Percentiles rank a stretch among this genome's conserved stretches.
Evolutionary conservation across 148 eudicot species (phyloP).

Genomic region (Oxyria digyna): DNA sequence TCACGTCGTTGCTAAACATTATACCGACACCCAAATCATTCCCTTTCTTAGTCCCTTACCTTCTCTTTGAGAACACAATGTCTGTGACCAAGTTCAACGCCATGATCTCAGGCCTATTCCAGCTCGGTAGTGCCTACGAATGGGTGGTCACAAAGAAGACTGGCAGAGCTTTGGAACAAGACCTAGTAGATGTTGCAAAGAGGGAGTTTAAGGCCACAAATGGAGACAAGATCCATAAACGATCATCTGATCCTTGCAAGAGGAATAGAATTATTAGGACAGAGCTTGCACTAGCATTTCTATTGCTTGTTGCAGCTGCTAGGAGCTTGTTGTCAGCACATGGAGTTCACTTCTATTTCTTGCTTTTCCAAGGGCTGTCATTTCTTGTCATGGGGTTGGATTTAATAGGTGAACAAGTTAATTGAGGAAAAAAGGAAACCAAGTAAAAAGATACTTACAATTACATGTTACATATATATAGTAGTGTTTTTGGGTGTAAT

Average conservation of each 20-base stretch:
- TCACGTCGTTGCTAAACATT: constrained; percentile 42
- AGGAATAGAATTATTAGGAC: constrained; percentile 37
- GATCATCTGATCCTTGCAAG: constrained; percentile 26
- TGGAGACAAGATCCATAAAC: constrained; percentile 16
- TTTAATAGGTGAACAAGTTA: constrained; percentile 53
- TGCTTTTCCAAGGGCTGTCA: constrained; percentile 53
- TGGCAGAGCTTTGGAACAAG: constrained; percentile 49
- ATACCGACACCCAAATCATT: constrained; percentile 45
- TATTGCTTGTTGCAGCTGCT: constrained; percentile 43
- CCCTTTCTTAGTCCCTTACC: constrained; percentile 54
- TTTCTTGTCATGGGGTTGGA: constrained; percentile 53
- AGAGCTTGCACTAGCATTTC: constrained; percentile 49
- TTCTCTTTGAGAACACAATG: too few species aligned
- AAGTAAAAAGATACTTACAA: too few species aligned
- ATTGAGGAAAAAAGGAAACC: constrained; percentile 13
- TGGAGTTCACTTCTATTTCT: constrained; percentile 55
- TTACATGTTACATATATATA: too few species aligned
- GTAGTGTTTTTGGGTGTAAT: too few species aligned
- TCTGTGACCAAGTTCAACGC: too few species aligned
- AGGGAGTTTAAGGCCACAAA: constrained; percentile 25
- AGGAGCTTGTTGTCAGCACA: constrained; percentile 50
- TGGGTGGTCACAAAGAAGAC: constrained; percentile 65
- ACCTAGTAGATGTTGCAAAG: constrained; percentile 28
- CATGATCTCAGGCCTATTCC: too few species aligned
- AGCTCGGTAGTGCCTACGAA: too few species aligned